Base-by-base conservation (phyloP, 352 stramenopile species). In the Peronospora belbahrii region DNA sequence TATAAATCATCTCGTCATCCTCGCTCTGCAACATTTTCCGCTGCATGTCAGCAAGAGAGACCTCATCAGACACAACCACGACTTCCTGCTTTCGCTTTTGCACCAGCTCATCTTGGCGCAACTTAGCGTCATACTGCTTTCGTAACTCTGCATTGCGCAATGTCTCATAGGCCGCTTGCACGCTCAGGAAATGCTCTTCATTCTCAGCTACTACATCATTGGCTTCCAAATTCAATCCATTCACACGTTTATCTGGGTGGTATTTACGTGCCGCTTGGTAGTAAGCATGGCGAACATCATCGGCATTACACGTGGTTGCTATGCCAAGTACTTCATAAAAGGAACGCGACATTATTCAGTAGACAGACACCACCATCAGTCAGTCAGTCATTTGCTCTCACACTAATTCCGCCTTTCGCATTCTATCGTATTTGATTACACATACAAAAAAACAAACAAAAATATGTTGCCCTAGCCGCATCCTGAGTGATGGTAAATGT, bases 81-180 rank as follows among this genome's bases (percentile, higher is more conserved):
- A 73, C 39, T n/a, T 79, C 65, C 19, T 60, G 36, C 11, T 82
- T 61, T 6, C 69, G 62, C 36, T 66, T 63, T 14, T 35, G 48
- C 27, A 59, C 40, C 13, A 74, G 42, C 23, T 52, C 51, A 11
- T 76, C 62, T 19, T 64, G 63, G 23, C 48, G 50, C n/a, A 81
- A 36, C 42, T 66, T 55, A 37, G 57, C 42, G 56, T 91, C 80
- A 49, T 91, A 91, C 30, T 55, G 36, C 3, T 56, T 62, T 14
- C 80, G 59, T 23, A 52, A 36, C 9, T 68, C 64, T 3, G 50
- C 53, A 25, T 69, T 65, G 1, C 76, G 57, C 42, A 91, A 56
- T 44, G 69, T 66, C 45, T 91, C 76, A 48, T 91, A 91, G 6
- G 76, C 77, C 20, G 61, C 66, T 43, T 91, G 76, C 25, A 85